Percentiles rank a stretch among this genome's conserved stretches.
These are phyloP conservation scores for Oryza meridionalis DNA, from an alignment of 176 grass and related monocot species.

Conservation along the genomic window DNA sequence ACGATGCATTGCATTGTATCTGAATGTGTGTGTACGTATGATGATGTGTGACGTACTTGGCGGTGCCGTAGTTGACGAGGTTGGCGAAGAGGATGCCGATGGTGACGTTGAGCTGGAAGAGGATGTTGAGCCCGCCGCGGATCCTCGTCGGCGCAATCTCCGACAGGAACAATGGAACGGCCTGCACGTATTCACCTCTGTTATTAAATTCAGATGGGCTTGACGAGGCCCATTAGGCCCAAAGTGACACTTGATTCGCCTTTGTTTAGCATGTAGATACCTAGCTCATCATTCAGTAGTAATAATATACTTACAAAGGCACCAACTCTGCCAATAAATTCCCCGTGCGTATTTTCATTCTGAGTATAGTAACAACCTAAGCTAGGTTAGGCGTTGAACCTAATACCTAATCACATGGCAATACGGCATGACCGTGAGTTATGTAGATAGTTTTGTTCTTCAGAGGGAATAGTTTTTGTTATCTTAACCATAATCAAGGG, in stretches of 20 bases:
- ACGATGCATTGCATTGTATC: no score
- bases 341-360: no score
- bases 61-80: conserved; percentile 80
- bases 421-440: neutral
- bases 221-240: neutral
- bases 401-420: neutral
- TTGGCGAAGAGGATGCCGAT: conserved; percentile 91
- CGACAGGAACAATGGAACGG: conserved; percentile 85
- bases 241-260: neutral
- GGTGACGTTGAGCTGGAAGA: conserved; percentile 96
- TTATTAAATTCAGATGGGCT: neutral
- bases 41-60: conserved; percentile 34
- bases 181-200: conserved; percentile 40
- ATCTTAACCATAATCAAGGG: neutral
- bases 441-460: neutral
- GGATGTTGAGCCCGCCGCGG: conserved; percentile 87
- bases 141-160: conserved; percentile 93
- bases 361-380: neutral
- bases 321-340: neutral
- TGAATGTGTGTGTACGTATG: no score
- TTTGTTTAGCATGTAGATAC: neutral
- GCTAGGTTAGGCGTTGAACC: neutral
- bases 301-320: neutral
- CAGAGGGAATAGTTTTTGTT: neutral
- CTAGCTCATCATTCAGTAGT: neutral